These are phyloP conservation scores for Epichloe glyceriae DNA, from an alignment of 2,329 filamentous ascomycete genomes.

Conservation along the genomic window DNA sequence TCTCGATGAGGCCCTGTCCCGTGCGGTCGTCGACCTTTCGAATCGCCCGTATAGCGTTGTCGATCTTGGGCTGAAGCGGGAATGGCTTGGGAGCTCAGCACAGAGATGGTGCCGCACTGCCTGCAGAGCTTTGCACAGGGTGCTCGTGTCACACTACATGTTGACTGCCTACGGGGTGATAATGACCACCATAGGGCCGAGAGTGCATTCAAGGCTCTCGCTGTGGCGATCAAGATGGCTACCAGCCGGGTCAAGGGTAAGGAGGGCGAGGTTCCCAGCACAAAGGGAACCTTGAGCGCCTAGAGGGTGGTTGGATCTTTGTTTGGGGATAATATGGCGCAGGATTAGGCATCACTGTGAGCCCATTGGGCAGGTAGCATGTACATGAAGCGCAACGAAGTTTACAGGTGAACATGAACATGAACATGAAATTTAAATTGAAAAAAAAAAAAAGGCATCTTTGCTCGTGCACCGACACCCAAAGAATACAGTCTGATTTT, in stretches of 20 bases:
- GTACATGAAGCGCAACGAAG: no score
- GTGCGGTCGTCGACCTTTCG: conserved; percentile 87
- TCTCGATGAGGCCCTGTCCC: conserved; percentile 86
- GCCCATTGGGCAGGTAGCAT: no score
- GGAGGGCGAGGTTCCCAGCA: conserved; percentile 89
- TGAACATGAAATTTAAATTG: no score
- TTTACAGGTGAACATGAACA: no score
- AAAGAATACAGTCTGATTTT: no score
- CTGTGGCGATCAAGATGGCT: conserved; percentile 70
- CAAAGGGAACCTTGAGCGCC: conserved; percentile 75
- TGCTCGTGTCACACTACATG: conserved; percentile 84
- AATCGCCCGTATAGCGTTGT: conserved; percentile 81
- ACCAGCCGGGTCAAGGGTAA: conserved; percentile 62
- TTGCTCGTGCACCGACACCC: no score
- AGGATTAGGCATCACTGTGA: background rate
- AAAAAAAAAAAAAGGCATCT: no score
- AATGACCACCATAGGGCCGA: conserved; percentile 97
- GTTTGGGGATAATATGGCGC: background rate
- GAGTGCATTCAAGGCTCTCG: conserved; percentile 93
- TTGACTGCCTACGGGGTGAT: conserved; percentile 77
- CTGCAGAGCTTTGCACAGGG: conserved; percentile 87
- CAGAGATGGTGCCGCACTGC: conserved; percentile 96
- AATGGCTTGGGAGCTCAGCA: conserved; percentile 91
- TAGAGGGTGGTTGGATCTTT: conserved; percentile 18
- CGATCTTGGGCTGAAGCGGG: conserved; percentile 71